Conservation (phyloP, 331 rosid species). For the Saraca asoca region DNA sequence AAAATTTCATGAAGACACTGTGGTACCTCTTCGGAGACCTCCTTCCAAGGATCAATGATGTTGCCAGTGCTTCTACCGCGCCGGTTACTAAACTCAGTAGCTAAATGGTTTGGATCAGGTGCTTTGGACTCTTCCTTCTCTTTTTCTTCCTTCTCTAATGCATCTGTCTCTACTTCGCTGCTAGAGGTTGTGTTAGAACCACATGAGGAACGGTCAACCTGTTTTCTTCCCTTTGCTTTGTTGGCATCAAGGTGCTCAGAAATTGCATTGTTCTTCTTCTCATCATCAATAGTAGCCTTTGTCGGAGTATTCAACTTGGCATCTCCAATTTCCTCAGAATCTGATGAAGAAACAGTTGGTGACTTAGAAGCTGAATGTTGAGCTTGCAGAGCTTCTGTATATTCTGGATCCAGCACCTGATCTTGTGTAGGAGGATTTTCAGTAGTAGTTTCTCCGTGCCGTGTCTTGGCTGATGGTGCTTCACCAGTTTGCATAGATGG, state of each 20-base stretch:
- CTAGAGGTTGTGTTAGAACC: constrained; percentile 90
- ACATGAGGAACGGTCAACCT: constrained; percentile 91
- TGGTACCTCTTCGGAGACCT: constrained; percentile 88
- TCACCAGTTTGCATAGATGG: constrained; percentile 50
- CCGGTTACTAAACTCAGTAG: constrained; percentile 54
- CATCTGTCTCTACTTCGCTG: constrained; percentile 87
- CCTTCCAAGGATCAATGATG: constrained; percentile 85
- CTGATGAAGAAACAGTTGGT: constrained; percentile 44
- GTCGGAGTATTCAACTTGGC: constrained; percentile 48
- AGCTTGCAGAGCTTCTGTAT: constrained; percentile 54
- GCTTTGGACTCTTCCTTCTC: constrained; percentile 58
- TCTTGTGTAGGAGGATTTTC: constrained; percentile 55
- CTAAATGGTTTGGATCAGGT: constrained; percentile 55
- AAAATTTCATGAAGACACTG: constrained; percentile 25
- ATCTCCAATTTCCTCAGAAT: constrained; percentile 63
- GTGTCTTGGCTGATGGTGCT: constrained; percentile 46
- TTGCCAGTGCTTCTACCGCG: constrained; percentile 58
- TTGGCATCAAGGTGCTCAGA: constrained; percentile 62
- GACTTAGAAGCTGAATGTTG: constrained; percentile 62
- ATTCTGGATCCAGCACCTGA: constrained; percentile 51
- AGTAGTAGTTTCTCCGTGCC: constrained; percentile 46
- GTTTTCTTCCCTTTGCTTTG: constrained; percentile 59
- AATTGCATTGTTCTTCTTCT: constrained; percentile 45
- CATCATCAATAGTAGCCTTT: constrained; percentile 50
- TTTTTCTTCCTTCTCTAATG: constrained; percentile 67